Percentiles rank a stretch among this genome's conserved stretches.
phyloP scores from a whole-genome alignment of 1,284 basidiomycete species.

The Cryptococcus sp. region DNA sequence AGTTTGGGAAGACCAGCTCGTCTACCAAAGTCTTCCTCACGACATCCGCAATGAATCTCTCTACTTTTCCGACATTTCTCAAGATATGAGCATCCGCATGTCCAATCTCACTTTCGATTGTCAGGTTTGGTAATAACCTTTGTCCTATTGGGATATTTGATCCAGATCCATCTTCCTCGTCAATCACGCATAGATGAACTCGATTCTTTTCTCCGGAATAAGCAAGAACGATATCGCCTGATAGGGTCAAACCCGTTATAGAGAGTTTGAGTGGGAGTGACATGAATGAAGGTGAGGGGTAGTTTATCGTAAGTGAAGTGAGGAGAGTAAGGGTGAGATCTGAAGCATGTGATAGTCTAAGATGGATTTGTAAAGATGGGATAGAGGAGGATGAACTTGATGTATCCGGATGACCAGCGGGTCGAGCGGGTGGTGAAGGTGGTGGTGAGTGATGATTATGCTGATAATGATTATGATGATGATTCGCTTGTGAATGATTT shows the following conservation, averaged over 20 bases:
- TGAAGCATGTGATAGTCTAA: conserved; percentile 47
- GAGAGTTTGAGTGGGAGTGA: conserved; percentile 86
- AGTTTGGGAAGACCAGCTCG: conserved; percentile 89
- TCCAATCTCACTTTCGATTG: conserved; percentile 95
- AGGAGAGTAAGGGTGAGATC: conserved; percentile 60
- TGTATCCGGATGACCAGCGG: conserved; percentile 14
- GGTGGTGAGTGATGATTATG: conserved; percentile 12
- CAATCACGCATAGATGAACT: conserved; percentile 71
- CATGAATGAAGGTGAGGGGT: conserved; percentile 93
- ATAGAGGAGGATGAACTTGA: conserved; percentile 13
- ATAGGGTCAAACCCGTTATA: conserved; percentile 80
- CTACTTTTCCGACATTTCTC: conserved; percentile 94
- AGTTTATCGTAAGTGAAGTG: conserved; percentile 94
- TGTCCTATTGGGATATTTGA: conserved; percentile 60
- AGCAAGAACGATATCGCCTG: conserved; percentile 81
- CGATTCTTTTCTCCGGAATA: conserved; percentile 75
- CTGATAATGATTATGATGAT: background rate
- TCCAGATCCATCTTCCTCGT: background rate
- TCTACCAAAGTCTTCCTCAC: conserved; percentile 91
- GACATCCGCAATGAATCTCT: conserved; percentile 91
- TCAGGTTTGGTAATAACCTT: conserved; percentile 80
- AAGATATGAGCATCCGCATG: conserved; percentile 93
- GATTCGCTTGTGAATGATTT: background rate
- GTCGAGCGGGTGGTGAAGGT: conserved; percentile 30
- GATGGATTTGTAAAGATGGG: conserved; percentile 49